Conservation (phyloP, 306 rosid genomes). For the Corylus avellana region DNA sequence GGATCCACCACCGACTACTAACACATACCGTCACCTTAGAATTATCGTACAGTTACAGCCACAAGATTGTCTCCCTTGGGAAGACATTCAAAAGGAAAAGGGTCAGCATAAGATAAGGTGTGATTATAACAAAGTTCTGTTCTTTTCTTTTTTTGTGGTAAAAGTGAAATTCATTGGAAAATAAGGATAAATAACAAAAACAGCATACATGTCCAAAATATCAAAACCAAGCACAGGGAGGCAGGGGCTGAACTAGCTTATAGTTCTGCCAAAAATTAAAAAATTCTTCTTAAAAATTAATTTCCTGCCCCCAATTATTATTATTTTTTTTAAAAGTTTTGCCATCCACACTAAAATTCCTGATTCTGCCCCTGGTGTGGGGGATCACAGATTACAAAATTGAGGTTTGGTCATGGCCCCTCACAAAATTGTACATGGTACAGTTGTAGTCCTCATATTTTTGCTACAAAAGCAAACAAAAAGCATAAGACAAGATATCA, state of each 20-base stretch:
- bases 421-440: conserved; percentile 30
- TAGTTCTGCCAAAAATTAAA: too few species aligned
- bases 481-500: conserved; percentile 16
- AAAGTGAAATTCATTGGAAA: neutral
- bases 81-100: conserved; percentile 20
- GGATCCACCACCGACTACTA: too few species aligned
- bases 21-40: conserved; percentile 1
- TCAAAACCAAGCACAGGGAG: neutral
- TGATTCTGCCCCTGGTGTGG: neutral
- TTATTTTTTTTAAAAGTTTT: too few species aligned
- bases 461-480: conserved; percentile 29
- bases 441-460: conserved; percentile 13
- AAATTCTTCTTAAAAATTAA: too few species aligned
- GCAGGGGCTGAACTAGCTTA: too few species aligned
- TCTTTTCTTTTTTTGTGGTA: neutral
- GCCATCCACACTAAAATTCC: too few species aligned
- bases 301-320: too few species aligned
- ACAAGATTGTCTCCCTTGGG: conserved; percentile 19
- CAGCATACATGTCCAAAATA: neutral
- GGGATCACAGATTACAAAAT: neutral
- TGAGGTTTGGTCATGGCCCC: conserved; percentile 1
- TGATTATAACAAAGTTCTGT: conserved; percentile 18
- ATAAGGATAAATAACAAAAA: neutral
- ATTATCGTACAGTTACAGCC: conserved; percentile 27
- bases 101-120: conserved; percentile 14